Evolutionary conservation across 495 filamentous ascomycete species (phyloP).

Genomic region (Terfezia claveryi): DNA sequence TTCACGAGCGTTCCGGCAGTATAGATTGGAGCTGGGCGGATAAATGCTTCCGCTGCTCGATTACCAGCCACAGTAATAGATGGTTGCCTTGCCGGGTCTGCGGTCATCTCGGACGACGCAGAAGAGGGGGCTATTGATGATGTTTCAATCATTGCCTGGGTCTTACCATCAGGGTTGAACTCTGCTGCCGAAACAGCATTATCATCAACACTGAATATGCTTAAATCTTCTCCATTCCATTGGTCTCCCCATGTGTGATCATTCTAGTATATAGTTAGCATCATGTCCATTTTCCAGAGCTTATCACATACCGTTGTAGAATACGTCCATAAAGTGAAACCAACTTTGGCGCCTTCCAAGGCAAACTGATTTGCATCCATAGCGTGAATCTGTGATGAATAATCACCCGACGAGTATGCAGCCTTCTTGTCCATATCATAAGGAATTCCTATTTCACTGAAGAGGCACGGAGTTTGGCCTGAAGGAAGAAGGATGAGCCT

Average conservation of each 20-base stretch:
- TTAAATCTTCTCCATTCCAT: constrained; percentile 95
- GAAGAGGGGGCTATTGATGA: not conserved
- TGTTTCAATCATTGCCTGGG: not conserved
- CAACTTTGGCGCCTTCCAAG: constrained; percentile 50
- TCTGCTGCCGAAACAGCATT: constrained; percentile 30
- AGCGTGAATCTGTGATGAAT: constrained; percentile 72
- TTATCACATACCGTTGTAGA: constrained; percentile 34
- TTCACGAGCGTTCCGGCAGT: constrained; percentile 43
- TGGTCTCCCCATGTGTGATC: constrained; percentile 77
- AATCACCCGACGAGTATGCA: constrained; percentile 92
- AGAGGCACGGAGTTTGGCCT: constrained; percentile 69
- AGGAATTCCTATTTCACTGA: constrained; percentile 91
- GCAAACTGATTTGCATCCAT: constrained; percentile 97
- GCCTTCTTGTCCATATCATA: constrained; percentile 97
- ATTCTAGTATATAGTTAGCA: constrained; percentile 30
- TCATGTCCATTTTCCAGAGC: not conserved
- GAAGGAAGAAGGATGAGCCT: not conserved
- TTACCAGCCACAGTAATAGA: constrained; percentile 37
- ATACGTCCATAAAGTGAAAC: constrained; percentile 82
- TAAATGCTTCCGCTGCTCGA: constrained; percentile 76
- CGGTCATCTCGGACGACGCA: not conserved
- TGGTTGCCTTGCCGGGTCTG: not conserved
- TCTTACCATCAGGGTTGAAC: not conserved
- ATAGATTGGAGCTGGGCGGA: constrained; percentile 62
- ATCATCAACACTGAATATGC: constrained; percentile 71